Evolutionary conservation across 1,284 basidiomycete genomes (phyloP).

Genomic region (Limonomyces culmigenus): DNA sequence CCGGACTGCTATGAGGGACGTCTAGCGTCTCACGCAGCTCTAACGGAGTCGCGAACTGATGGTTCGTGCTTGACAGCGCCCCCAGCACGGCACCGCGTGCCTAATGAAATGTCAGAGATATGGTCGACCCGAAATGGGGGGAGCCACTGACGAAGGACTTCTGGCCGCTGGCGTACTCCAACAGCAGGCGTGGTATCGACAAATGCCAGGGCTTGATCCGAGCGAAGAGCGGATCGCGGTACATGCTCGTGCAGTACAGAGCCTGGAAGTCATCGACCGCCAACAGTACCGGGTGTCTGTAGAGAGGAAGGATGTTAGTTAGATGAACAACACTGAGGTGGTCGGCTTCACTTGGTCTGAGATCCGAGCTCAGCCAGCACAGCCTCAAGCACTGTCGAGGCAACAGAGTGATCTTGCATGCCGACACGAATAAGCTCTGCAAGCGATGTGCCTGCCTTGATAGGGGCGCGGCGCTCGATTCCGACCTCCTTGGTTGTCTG

Average conservation of each 20-base stretch:
- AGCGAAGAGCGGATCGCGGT: conserved; percentile 67
- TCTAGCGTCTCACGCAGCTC: conserved; percentile 44
- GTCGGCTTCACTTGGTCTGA: conserved; percentile 38
- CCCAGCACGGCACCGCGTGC: conserved; percentile 48
- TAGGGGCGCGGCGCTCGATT: conserved; percentile 26
- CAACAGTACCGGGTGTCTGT: conserved; percentile 57
- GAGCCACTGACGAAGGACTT: conserved; percentile 40
- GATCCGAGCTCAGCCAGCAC: conserved; percentile 47
- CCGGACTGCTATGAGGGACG: conserved; percentile 19
- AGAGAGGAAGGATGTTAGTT: conserved; percentile 1
- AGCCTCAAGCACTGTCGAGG: conserved; percentile 47
- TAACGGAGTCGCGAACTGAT: conserved; percentile 31
- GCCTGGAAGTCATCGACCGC: conserved; percentile 83
- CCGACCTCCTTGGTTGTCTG: conserved; percentile 22
- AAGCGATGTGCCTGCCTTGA: conserved; percentile 34
- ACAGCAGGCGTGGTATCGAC: conserved; percentile 59
- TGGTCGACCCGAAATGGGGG: conserved; percentile 2
- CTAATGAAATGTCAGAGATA: conserved; percentile 15
- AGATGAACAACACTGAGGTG: conserved; percentile 1
- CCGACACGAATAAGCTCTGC: conserved; percentile 44
- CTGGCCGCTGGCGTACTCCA: conserved; percentile 63
- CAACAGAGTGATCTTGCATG: conserved; percentile 31
- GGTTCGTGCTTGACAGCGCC: conserved; percentile 40
- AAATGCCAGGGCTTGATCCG: conserved; percentile 68
- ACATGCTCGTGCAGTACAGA: conserved; percentile 55